These are phyloP conservation scores for Termitomyces sp. DNA, from an alignment of 768 basidiomycete genomes.

Conservation along the genomic window DNA sequence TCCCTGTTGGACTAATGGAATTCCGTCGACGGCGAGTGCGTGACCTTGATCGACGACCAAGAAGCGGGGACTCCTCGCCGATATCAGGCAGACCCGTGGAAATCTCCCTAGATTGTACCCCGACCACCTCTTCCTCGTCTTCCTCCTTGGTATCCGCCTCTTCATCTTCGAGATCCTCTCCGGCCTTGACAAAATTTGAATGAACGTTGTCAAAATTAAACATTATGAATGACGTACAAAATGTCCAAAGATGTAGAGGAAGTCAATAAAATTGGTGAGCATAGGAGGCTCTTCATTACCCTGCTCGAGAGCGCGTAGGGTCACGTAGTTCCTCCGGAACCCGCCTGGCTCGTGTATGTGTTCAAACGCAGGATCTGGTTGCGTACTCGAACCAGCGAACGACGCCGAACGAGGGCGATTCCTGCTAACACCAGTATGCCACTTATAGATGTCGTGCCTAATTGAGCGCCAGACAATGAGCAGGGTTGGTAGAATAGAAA, in stretches of 20 bases:
- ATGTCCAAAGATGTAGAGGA: conserved; percentile 92
- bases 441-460: conserved; percentile 93
- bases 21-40: conserved; percentile 47
- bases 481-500: neutral
- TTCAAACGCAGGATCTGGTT: conserved; percentile 74
- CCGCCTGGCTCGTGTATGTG: conserved; percentile 96
- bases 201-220: neutral
- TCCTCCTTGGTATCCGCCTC: conserved; percentile 78
- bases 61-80: conserved; percentile 54
- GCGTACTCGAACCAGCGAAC: conserved; percentile 51
- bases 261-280: conserved; percentile 89
- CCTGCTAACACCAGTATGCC: conserved; percentile 73
- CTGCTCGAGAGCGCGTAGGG: conserved; percentile 65
- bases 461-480: neutral
- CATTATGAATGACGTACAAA: conserved; percentile 58
- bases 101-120: conserved; percentile 9
- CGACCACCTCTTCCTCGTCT: conserved; percentile 39
- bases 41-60: conserved; percentile 41
- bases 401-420: conserved; percentile 67
- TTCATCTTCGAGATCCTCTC: conserved; percentile 87
- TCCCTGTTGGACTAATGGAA: conserved; percentile 67
- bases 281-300: conserved; percentile 56
- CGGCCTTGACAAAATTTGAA: conserved; percentile 51
- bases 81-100: conserved; percentile 21
- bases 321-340: conserved; percentile 85